Percentiles rank a stretch among this genome's conserved stretches.
These are phyloP conservation scores for Hyphopichia fennica DNA, from an alignment of 1,139 yeast genomes.

Conservation along the genomic window DNA sequence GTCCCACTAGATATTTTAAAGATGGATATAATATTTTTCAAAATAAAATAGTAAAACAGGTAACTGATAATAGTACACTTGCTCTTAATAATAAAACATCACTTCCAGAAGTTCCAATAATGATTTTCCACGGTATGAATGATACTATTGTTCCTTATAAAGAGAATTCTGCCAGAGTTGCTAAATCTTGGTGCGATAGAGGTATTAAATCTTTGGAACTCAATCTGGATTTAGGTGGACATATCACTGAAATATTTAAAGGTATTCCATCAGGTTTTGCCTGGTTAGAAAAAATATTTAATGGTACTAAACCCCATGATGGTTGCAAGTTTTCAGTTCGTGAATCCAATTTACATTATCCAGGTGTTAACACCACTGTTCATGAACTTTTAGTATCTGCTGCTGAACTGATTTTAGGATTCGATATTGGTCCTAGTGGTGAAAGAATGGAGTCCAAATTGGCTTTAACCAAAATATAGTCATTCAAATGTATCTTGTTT, in stretches of 20 bases:
- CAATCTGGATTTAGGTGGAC: conserved; percentile 25
- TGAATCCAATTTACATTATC: conserved; percentile 1
- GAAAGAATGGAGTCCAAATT: background rate
- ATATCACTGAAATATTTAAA: conserved; percentile 21
- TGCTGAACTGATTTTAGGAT: conserved; percentile 2
- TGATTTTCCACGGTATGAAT: conserved; percentile 30
- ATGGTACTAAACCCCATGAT: conserved; percentile 22
- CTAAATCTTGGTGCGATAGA: conserved; percentile 30
- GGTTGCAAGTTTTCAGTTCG: conserved; percentile 20
- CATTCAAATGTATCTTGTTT: no score
- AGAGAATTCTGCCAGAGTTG: conserved; percentile 21
- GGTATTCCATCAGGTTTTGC: conserved; percentile 33
- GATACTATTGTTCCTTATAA: conserved; percentile 30
- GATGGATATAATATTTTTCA: conserved; percentile 17
- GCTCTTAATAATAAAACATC: conserved; percentile 14
- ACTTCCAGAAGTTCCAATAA: conserved; percentile 32
- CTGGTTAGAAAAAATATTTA: conserved; percentile 21
- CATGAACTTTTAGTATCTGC: background rate
- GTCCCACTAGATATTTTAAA: conserved; percentile 14
- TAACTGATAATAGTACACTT: conserved; percentile 22
- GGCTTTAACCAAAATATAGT: no score
- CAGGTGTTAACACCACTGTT: background rate
- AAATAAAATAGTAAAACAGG: conserved; percentile 11
- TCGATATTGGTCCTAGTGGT: conserved; percentile 3
- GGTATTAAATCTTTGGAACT: conserved; percentile 32